Percentiles rank a stretch among this genome's conserved stretches.
phyloP scores from a whole-genome alignment of 345 rosid genomes.

The Melastoma malabathricum region DNA sequence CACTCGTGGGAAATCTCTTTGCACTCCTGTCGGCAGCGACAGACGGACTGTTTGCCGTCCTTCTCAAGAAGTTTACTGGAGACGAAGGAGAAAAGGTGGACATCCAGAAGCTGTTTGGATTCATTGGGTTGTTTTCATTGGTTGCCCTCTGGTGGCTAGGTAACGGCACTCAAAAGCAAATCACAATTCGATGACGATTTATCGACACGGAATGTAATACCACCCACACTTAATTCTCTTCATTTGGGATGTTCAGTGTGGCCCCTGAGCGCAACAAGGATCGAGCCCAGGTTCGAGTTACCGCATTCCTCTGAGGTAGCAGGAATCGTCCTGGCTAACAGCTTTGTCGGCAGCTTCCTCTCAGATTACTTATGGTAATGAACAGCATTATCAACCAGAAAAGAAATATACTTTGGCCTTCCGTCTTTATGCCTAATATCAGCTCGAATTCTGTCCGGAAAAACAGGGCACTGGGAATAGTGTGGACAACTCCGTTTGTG shows the following conservation, averaged over 20 bases:
- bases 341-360: conserved; percentile 28
- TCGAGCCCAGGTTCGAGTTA: conserved; percentile 26
- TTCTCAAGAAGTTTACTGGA: conserved; percentile 32
- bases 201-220: neutral
- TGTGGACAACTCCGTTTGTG: conserved; percentile 33
- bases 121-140: conserved; percentile 26
- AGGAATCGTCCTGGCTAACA: conserved; percentile 16
- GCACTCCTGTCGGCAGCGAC: conserved; percentile 28
- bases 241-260: conserved; percentile 12
- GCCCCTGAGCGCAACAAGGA: conserved; percentile 29
- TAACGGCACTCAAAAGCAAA: neutral
- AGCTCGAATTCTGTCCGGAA: too few relatives aligned
- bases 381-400: neutral
- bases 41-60: conserved; percentile 35
- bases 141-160: conserved; percentile 34
- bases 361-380: conserved; percentile 31
- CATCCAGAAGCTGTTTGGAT: conserved; percentile 33
- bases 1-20: conserved; percentile 28
- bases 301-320: conserved; percentile 18
- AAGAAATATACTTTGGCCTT: too few relatives aligned
- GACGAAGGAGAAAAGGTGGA: conserved; percentile 30
- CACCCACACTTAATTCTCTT: neutral
- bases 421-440: too few relatives aligned
- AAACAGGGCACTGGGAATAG: conserved; percentile 28
- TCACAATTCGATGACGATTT: too few relatives aligned